These are phyloP conservation scores for Astraeus odoratus DNA, from an alignment of 768 basidiomycete species.

Conservation along the genomic window DNA sequence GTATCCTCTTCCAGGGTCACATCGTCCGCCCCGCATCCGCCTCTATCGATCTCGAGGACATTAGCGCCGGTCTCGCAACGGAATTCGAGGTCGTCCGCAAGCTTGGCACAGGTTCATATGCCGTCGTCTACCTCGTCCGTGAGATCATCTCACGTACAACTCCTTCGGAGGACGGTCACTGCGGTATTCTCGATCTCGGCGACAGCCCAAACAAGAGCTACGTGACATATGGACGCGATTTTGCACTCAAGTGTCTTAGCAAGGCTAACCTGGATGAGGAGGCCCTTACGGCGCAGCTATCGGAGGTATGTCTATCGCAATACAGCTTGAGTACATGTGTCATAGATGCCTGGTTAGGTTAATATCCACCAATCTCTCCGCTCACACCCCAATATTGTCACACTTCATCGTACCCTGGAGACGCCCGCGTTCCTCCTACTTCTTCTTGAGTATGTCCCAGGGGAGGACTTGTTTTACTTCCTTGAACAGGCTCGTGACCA, in stretches of 20 bases:
- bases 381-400: slow-evolving; percentile 89
- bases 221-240: slow-evolving; percentile 66
- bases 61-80: slow-evolving; percentile 43
- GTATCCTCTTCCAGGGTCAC: slow-evolving; percentile 60
- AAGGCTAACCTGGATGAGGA: slow-evolving; percentile 91
- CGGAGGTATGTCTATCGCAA: slow-evolving; percentile 65
- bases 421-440: slow-evolving; percentile 88
- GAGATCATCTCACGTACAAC: slow-evolving; percentile 45
- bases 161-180: slow-evolving; percentile 47
- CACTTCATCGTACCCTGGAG: slow-evolving; percentile 89
- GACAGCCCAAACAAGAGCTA: slow-evolving; percentile 29
- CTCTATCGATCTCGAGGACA: slow-evolving; percentile 24
- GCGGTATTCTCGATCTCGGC: slow-evolving; percentile 51
- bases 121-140: slow-evolving; percentile 88
- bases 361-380: slow-evolving; percentile 92
- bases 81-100: slow-evolving; percentile 82
- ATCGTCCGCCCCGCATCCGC: slow-evolving; percentile 48
- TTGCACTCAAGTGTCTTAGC: slow-evolving; percentile 94
- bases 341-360: slow-evolving; percentile 42
- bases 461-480: slow-evolving; percentile 97
- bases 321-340: slow-evolving; percentile 1
- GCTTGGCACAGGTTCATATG: slow-evolving; percentile 87
- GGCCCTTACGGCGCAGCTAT: slow-evolving; percentile 80
- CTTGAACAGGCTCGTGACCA: slow-evolving; percentile 93
- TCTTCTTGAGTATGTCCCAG: slow-evolving; percentile 91